These are phyloP conservation scores for Backusella westeae DNA, from an alignment of 192 early-diverging fungal species.

Conservation along the genomic window DNA sequence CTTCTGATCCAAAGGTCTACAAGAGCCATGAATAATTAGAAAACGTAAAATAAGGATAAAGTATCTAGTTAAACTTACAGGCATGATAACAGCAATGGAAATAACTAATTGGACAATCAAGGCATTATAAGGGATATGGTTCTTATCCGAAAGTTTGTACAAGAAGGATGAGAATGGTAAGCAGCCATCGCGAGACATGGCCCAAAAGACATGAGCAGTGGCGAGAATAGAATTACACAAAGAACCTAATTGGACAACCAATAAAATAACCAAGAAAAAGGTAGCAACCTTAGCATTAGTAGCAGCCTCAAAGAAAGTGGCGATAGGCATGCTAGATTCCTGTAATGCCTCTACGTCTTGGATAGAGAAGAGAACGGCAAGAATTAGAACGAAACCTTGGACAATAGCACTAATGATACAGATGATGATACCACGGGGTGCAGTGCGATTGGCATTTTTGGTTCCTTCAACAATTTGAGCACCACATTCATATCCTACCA, in stretches of 20 bases:
- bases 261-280: slow-evolving; percentile 39
- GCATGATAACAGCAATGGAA: slow-evolving; percentile 38
- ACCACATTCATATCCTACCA: slow-evolving; percentile 42
- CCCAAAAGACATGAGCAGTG: slow-evolving; percentile 46
- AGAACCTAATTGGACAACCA: slow-evolving; percentile 44
- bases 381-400: slow-evolving; percentile 40
- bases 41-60: background rate
- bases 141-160: slow-evolving; percentile 32
- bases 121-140: slow-evolving; percentile 37
- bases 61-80: slow-evolving; percentile 11
- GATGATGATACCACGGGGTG: slow-evolving; percentile 45
- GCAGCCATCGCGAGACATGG: slow-evolving; percentile 48
- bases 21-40: background rate
- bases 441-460: slow-evolving; percentile 44
- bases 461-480: slow-evolving; percentile 49
- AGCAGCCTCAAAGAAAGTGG: slow-evolving; percentile 37
- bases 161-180: slow-evolving; percentile 43
- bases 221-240: slow-evolving; percentile 39
- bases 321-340: slow-evolving; percentile 29
- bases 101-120: slow-evolving; percentile 35
- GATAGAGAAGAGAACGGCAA: slow-evolving; percentile 42
- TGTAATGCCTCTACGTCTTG: slow-evolving; percentile 42
- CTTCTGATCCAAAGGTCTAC: slow-evolving; percentile 30
- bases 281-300: slow-evolving; percentile 29
- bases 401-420: slow-evolving; percentile 40